phyloP scores from a whole-genome alignment of 1,284 basidiomycete species.

The Papiliotrema nemorosa region DNA sequence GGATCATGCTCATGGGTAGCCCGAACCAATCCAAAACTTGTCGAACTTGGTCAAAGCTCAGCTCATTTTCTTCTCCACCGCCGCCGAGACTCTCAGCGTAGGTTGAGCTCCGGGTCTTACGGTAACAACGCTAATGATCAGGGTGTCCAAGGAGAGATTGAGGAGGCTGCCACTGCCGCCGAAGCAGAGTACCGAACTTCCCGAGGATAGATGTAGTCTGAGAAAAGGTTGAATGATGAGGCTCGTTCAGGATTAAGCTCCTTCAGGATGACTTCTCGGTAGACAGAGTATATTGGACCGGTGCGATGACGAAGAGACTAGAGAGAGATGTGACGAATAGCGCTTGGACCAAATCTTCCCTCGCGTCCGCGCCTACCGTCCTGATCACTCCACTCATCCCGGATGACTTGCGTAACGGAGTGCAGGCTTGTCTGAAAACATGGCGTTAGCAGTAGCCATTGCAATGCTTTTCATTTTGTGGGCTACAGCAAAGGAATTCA shows the following conservation, averaged over 20 bases:
- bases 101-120: conserved; percentile 12
- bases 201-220: conserved; percentile 24
- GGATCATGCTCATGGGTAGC: conserved; percentile 57
- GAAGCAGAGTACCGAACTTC: conserved; percentile 83
- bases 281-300: too few relatives aligned
- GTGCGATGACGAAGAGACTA: too few relatives aligned
- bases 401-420: too few relatives aligned
- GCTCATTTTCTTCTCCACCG: conserved; percentile 76
- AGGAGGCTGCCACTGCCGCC: conserved; percentile 80
- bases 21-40: conserved; percentile 90
- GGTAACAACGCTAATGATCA: conserved; percentile 12
- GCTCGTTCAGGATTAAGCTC: neutral
- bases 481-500: too few relatives aligned
- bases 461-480: too few relatives aligned
- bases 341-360: too few relatives aligned
- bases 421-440: too few relatives aligned
- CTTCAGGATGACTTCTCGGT: too few relatives aligned
- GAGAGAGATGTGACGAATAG: neutral
- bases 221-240: neutral
- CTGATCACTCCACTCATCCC: too few relatives aligned
- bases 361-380: too few relatives aligned
- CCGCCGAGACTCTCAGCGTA: conserved; percentile 74
- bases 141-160: conserved; percentile 79
- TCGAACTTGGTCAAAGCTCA: conserved; percentile 88
- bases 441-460: too few relatives aligned